Conservation (phyloP, 192 early-diverging fungal species). For the Coemansia sp. region DNA sequence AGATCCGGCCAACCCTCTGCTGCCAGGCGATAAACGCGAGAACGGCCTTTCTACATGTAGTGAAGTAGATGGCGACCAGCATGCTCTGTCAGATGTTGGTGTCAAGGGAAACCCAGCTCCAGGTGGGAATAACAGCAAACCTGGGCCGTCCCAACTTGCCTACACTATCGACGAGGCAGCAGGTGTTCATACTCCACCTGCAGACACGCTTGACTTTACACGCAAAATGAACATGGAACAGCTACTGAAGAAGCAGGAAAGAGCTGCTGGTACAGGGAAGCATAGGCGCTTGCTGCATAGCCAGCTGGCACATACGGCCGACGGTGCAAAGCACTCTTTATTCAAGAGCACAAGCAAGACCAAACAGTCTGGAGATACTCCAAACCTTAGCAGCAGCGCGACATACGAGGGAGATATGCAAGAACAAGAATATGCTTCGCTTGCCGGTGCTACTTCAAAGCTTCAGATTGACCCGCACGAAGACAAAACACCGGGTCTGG, state of each 20-base stretch:
- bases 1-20: constrained; percentile 8
- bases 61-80: constrained; percentile 18
- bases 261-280: constrained; percentile 38
- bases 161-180: constrained; percentile 47
- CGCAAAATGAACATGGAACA: constrained; percentile 48
- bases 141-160: constrained; percentile 48
- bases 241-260: constrained; percentile 49
- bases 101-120: background rate
- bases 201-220: constrained; percentile 50
- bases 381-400: background rate
- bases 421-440: constrained; percentile 7
- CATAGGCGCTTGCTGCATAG: constrained; percentile 37
- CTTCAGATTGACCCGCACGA: constrained; percentile 24
- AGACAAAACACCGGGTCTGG: background rate
- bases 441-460: constrained; percentile 9
- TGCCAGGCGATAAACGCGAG: constrained; percentile 11
- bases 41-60: constrained; percentile 17
- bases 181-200: constrained; percentile 45
- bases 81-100: background rate
- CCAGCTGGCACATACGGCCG: constrained; percentile 4
- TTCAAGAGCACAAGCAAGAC: background rate
- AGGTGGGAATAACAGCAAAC: constrained; percentile 10
- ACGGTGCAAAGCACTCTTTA: background rate
- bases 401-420: background rate
- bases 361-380: background rate